These are phyloP conservation scores for Trichoderma aggressivum DNA, from an alignment of 2,329 filamentous ascomycete species.

Conservation along the genomic window DNA sequence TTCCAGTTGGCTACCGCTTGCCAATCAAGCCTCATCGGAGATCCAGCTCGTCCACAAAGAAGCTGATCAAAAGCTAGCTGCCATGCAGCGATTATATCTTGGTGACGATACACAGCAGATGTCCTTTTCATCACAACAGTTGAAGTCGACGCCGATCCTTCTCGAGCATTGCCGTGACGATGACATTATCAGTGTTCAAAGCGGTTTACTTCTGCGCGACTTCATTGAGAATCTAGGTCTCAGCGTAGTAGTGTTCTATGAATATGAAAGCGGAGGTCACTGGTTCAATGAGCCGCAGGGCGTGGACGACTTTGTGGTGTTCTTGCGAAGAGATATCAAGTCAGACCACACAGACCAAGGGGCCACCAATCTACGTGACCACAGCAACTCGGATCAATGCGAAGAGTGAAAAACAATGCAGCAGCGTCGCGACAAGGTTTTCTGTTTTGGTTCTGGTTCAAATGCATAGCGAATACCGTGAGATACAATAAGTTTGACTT, in stretches of 20 bases:
- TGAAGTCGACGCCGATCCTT: neutral
- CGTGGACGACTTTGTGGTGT: neutral
- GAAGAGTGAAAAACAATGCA: rapidly evolving
- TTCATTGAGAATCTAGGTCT: neutral
- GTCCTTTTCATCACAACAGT: neutral
- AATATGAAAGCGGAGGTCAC: neutral
- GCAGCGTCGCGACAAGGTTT: neutral
- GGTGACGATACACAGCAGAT: neutral
- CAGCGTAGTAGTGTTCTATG: neutral
- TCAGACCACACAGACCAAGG: neutral
- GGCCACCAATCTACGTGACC: neutral
- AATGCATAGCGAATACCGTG: neutral
- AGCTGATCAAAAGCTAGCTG: neutral
- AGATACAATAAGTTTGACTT: neutral
- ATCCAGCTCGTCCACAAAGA: neutral
- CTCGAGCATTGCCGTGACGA: neutral
- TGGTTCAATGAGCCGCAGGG: neutral
- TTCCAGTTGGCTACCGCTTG: neutral
- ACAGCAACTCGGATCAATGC: neutral
- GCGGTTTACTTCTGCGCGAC: neutral
- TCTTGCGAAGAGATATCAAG: neutral
- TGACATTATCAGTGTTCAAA: neutral
- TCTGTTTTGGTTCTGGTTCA: neutral
- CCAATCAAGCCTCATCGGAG: neutral
- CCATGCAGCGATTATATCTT: neutral